Percentiles rank a stretch among this genome's conserved stretches.
phyloP scores from a whole-genome alignment of 257 asterid genomes.

The Salvia miltiorrhiza region DNA sequence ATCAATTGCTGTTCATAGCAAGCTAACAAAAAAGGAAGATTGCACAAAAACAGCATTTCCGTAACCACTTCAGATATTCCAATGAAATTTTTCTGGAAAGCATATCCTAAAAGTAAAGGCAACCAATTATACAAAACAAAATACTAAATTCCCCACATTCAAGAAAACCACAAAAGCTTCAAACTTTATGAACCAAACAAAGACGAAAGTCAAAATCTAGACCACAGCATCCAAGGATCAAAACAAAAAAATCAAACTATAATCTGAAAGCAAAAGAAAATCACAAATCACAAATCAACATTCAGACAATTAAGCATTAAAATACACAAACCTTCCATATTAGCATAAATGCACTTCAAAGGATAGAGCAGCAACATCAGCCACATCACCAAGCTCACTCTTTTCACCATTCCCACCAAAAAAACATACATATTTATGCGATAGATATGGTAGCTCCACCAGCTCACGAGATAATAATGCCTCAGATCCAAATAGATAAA shows the following conservation, averaged over 20 bases:
- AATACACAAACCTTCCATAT: constrained; percentile 75
- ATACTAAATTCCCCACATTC: background rate
- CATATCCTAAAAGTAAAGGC: constrained; percentile 1
- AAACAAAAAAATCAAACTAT: background rate
- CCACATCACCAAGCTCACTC: constrained; percentile 44
- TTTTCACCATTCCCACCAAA: constrained; percentile 41
- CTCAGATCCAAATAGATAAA: constrained; percentile 60
- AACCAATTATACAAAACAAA: background rate
- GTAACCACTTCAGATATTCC: background rate
- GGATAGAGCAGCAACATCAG: constrained; percentile 52
- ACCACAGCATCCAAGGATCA: background rate
- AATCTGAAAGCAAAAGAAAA: background rate
- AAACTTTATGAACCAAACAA: constrained; percentile 2
- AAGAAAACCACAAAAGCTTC: background rate
- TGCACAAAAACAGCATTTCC: constrained; percentile 3
- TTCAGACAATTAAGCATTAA: background rate
- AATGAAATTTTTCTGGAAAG: background rate
- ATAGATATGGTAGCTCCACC: constrained; percentile 13
- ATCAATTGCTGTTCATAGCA: background rate
- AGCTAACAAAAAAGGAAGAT: background rate
- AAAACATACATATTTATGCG: constrained; percentile 13
- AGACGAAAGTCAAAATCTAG: constrained; percentile 9
- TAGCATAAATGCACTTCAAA: constrained; percentile 58
- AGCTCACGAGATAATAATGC: constrained; percentile 33
- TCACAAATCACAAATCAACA: background rate